These are phyloP conservation scores for Cinchona pubescens DNA, from an alignment of 257 asterid species.

Conservation along the genomic window DNA sequence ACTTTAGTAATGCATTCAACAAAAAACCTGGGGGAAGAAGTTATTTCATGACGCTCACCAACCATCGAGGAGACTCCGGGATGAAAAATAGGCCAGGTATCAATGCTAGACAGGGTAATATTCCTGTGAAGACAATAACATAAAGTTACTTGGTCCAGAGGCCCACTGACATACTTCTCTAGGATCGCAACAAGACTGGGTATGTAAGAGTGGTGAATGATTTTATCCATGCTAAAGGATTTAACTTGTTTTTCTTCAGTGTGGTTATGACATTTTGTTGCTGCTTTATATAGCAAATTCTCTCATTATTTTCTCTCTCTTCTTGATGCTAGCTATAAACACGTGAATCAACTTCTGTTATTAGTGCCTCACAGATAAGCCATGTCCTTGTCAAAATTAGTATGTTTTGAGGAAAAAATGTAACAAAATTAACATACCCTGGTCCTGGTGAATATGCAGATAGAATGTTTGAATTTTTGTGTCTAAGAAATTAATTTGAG, in stretches of 20 bases:
- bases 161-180: neutral
- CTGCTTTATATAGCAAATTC: neutral
- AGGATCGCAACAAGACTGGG: neutral
- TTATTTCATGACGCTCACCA: conserved; percentile 57
- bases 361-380: neutral
- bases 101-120: conserved; percentile 56
- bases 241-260: neutral
- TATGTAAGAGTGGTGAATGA: neutral
- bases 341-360: neutral
- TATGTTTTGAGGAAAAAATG: neutral
- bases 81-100: conserved; percentile 48
- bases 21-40: neutral
- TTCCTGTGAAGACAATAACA: conserved; percentile 45
- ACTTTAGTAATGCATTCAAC: conserved; percentile 6
- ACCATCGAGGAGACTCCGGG: conserved; percentile 85
- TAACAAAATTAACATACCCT: neutral
- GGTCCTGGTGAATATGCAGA: neutral
- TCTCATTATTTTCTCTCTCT: neutral
- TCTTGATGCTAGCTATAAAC: neutral
- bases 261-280: neutral
- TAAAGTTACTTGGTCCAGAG: neutral
- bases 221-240: neutral
- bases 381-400: neutral
- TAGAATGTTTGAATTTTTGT: neutral
- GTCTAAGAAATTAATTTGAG: neutral